phyloP scores from a whole-genome alignment of 2,329 filamentous ascomycete genomes.

The Gaeumannomyces sp. region DNA sequence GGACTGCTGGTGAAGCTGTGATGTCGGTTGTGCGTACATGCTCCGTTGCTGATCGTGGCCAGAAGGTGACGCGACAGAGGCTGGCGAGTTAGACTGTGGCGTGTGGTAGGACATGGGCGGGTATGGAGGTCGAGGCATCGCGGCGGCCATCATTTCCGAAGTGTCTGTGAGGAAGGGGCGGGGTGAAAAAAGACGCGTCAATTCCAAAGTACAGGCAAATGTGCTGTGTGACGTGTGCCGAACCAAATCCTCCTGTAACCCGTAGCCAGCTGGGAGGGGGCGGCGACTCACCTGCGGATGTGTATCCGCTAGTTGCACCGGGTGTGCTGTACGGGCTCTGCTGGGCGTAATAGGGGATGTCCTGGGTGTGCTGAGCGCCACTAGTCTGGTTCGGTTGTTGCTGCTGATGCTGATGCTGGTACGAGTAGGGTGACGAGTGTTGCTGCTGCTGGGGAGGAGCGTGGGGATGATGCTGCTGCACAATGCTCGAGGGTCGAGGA shows the following conservation, averaged over 20 bases:
- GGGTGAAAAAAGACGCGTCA: slow-evolving; percentile 10
- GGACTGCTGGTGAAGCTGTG: slow-evolving; percentile 70
- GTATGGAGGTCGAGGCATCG: slow-evolving; percentile 71
- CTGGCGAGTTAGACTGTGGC: slow-evolving; percentile 89
- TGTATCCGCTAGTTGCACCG: slow-evolving; percentile 76
- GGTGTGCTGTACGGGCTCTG: slow-evolving; percentile 78
- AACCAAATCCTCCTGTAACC: slow-evolving; percentile 1
- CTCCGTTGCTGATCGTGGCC: slow-evolving; percentile 83
- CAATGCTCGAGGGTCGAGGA: slow-evolving; percentile 64
- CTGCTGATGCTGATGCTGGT: slow-evolving; percentile 55
- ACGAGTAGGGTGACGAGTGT: slow-evolving; percentile 62
- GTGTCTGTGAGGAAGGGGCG: slow-evolving; percentile 36
- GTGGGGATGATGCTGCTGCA: slow-evolving; percentile 65
- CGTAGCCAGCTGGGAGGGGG: slow-evolving; percentile 8
- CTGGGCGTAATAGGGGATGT: slow-evolving; percentile 72
- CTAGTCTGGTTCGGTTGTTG: slow-evolving; percentile 57
- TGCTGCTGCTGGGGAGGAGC: slow-evolving; percentile 53
- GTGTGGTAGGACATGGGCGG: slow-evolving; percentile 89
- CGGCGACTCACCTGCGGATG: slow-evolving; percentile 68
- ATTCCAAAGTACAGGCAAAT: slow-evolving; percentile 2
- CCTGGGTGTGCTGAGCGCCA: slow-evolving; percentile 56
- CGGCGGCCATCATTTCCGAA: slow-evolving; percentile 62
- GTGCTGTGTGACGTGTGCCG: neutral
- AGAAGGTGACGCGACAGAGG: slow-evolving; percentile 84
- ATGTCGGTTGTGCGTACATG: slow-evolving; percentile 74